Conservation (phyloP, 352 stramenopile genomes). For the Aphanomyces stellatus region DNA sequence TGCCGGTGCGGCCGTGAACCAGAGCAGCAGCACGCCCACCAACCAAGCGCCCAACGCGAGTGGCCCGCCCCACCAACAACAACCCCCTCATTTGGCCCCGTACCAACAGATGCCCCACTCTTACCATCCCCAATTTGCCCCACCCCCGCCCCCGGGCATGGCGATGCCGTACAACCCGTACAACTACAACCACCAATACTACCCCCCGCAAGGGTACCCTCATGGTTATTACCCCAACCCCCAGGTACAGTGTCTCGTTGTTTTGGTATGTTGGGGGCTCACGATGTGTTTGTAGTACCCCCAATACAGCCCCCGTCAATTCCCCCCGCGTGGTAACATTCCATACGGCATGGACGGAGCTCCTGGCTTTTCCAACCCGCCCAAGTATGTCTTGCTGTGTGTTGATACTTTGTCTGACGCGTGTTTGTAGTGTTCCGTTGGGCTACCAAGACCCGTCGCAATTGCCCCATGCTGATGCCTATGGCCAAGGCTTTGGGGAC, state of each 20-base stretch:
- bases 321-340: conserved; percentile 69
- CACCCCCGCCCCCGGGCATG: conserved; percentile 77
- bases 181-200: conserved; percentile 78
- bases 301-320: conserved; percentile 80
- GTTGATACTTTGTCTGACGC: background rate
- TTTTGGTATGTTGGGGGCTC: background rate
- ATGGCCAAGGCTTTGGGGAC: conserved; percentile 76
- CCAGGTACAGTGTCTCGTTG: conserved; percentile 34
- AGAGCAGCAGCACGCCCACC: conserved; percentile 20
- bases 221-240: conserved; percentile 80
- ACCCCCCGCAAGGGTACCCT: conserved; percentile 44
- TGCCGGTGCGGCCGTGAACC: no score
- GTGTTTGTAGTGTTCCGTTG: conserved; percentile 37
- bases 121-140: conserved; percentile 76
- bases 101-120: conserved; percentile 63
- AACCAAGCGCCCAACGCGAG: conserved; percentile 25
- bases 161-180: conserved; percentile 84
- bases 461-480: conserved; percentile 72
- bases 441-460: conserved; percentile 80
- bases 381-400: conserved; percentile 28
- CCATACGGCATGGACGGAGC: conserved; percentile 77
- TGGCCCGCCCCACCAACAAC: conserved; percentile 48
- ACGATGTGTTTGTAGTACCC: conserved; percentile 39
- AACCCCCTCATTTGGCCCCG: conserved; percentile 34
- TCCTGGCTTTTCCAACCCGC: conserved; percentile 70